These are phyloP conservation scores for Cryptosporidium xiaoi DNA, from an alignment of 169 alveolate genomes.

Conservation along the genomic window DNA sequence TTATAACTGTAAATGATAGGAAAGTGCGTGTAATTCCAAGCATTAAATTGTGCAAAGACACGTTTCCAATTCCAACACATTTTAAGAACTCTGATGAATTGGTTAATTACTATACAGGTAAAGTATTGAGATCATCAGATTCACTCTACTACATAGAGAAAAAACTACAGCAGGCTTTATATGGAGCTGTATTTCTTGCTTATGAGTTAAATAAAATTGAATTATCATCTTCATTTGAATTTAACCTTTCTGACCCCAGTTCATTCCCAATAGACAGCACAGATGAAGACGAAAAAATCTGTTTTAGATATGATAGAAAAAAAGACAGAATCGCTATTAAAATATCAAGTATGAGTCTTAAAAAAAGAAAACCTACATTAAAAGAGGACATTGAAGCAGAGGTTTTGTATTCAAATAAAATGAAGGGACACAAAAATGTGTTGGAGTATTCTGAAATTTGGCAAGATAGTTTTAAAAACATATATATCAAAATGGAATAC, in stretches of 20 bases:
- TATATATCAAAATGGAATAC: slow-evolving; percentile 77
- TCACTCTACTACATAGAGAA: slow-evolving; percentile 51
- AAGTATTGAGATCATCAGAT: slow-evolving; percentile 35
- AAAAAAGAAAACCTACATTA: slow-evolving; percentile 53
- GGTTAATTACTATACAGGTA: slow-evolving; percentile 31
- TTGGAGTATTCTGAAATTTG: slow-evolving; percentile 63
- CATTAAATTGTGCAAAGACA: not conserved
- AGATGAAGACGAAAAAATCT: not conserved
- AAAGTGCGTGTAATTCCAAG: slow-evolving; percentile 27
- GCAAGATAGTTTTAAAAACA: slow-evolving; percentile 67
- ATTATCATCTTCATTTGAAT: not conserved
- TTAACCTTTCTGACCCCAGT: not conserved
- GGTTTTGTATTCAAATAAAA: slow-evolving; percentile 14
- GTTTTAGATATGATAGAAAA: slow-evolving; percentile 1
- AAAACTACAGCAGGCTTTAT: slow-evolving; percentile 66
- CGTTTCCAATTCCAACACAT: not conserved
- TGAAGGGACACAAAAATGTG: slow-evolving; percentile 59
- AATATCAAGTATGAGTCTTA: slow-evolving; percentile 44
- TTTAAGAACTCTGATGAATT: slow-evolving; percentile 45
- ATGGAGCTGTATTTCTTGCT: slow-evolving; percentile 68
- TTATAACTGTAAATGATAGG: slow-evolving; percentile 16
- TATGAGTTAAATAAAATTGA: slow-evolving; percentile 20
- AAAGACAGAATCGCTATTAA: slow-evolving; percentile 44
- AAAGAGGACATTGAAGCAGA: slow-evolving; percentile 66
- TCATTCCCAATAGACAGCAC: not conserved